phyloP scores from a whole-genome alignment of 306 rosid genomes.

The Quercus rubra region DNA sequence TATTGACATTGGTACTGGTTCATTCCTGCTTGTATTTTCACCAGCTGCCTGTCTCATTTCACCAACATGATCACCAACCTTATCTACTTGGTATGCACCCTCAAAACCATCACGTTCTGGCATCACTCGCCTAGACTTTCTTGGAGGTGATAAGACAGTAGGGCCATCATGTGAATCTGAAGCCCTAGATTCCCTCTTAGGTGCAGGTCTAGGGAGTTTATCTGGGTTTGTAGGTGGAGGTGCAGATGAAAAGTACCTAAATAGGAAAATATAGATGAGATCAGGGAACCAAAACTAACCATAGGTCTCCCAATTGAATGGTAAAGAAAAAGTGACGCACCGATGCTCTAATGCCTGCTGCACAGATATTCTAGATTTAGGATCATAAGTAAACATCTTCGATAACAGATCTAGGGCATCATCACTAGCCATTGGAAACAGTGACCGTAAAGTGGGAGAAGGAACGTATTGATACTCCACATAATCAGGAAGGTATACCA shows the following conservation, averaged over 20 bases:
- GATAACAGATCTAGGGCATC: slow-evolving; percentile 84
- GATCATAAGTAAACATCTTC: slow-evolving; percentile 97
- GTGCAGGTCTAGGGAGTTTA: slow-evolving; percentile 96
- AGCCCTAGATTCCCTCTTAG: slow-evolving; percentile 62
- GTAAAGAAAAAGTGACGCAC: slow-evolving; percentile 32
- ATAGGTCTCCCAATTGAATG: slow-evolving; percentile 9
- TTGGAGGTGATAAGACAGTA: slow-evolving; percentile 85
- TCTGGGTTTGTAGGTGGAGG: slow-evolving; percentile 81
- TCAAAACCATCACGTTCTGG: slow-evolving; percentile 75
- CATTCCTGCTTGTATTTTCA: slow-evolving; percentile 71
- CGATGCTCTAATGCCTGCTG: slow-evolving; percentile 95
- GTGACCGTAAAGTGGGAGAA: slow-evolving; percentile 73
- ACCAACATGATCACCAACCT: slow-evolving; percentile 44
- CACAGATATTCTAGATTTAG: slow-evolving; percentile 78
- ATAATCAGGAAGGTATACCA: slow-evolving; percentile 84
- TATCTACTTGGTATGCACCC: slow-evolving; percentile 55
- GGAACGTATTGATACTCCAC: slow-evolving; percentile 94
- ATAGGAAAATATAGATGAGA: slow-evolving; percentile 19
- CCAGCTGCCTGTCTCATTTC: slow-evolving; percentile 47
- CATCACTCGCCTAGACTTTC: slow-evolving; percentile 94
- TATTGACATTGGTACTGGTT: slow-evolving; percentile 61
- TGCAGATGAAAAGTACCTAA: slow-evolving; percentile 79
- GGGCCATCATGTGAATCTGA: slow-evolving; percentile 80
- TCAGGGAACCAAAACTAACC: neutral
- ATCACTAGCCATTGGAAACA: slow-evolving; percentile 89